Conservation (phyloP, 768 basidiomycete genomes). For the Infundibulicybe gibba region DNA sequence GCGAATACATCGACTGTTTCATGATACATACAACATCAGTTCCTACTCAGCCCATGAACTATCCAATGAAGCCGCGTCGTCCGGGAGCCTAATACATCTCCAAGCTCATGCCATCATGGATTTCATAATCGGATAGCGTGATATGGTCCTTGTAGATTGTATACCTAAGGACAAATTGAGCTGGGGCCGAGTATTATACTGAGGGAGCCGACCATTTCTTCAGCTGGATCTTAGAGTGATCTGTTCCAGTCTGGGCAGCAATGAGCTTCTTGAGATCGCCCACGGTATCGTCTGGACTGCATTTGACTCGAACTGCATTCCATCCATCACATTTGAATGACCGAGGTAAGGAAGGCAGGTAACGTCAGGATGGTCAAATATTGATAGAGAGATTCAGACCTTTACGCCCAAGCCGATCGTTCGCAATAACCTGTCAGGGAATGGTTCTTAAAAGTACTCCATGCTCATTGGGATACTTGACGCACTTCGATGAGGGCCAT, state of each 20-base stretch:
- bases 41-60: not conserved
- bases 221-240: slow-evolving; percentile 78
- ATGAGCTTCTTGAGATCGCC: slow-evolving; percentile 97
- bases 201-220: slow-evolving; percentile 84
- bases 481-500: too few relatives aligned
- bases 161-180: slow-evolving; percentile 55
- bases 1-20: not conserved
- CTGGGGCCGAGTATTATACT: not conserved
- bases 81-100: slow-evolving; percentile 73
- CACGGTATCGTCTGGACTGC: slow-evolving; percentile 92
- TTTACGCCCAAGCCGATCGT: slow-evolving; percentile 94
- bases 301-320: slow-evolving; percentile 79
- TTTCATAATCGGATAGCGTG: slow-evolving; percentile 88
- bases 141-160: slow-evolving; percentile 96
- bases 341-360: slow-evolving; percentile 28
- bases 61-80: not conserved
- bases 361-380: not conserved
- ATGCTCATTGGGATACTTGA: too few relatives aligned
- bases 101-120: slow-evolving; percentile 89
- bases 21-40: not conserved
- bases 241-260: slow-evolving; percentile 93
- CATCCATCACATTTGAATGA: too few relatives aligned
- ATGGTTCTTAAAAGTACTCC: not conserved
- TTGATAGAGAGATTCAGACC: slow-evolving; percentile 42
- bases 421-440: slow-evolving; percentile 75